phyloP scores from a whole-genome alignment of 139 green algal species.

The Tetradesmus lagerheimii region DNA sequence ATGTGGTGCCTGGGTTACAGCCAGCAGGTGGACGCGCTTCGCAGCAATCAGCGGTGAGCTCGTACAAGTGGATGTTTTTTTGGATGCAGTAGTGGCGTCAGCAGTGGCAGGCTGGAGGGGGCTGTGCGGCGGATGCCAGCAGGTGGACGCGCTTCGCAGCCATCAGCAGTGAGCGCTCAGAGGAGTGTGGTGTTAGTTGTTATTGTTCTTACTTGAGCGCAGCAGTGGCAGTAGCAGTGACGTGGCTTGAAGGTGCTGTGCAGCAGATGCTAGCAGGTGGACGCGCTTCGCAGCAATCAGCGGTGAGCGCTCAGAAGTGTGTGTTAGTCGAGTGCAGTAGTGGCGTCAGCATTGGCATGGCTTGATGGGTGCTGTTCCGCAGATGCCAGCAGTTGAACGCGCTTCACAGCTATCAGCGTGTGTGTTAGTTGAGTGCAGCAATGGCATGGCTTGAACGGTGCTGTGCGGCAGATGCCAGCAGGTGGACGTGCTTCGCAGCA shows the following conservation, averaged over 20 bases:
- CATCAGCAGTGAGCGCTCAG: slow-evolving; percentile 53
- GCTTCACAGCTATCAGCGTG: slow-evolving; percentile 73
- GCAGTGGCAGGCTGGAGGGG: neutral
- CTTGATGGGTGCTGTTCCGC: too few species aligned
- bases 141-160: slow-evolving; percentile 77
- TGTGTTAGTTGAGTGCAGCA: too few species aligned
- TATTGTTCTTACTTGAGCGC: too few species aligned
- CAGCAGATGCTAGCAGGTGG: slow-evolving; percentile 62
- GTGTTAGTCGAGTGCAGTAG: too few species aligned
- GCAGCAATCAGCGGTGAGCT: slow-evolving; percentile 60
- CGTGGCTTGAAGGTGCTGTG: neutral
- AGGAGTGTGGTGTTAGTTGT: too few species aligned
- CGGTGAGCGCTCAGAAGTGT: neutral
- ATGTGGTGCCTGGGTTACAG: neutral
- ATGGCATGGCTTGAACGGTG: neutral
- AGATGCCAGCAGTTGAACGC: slow-evolving; percentile 64
- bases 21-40: slow-evolving; percentile 72
- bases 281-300: slow-evolving; percentile 73
- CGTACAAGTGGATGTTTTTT: neutral
- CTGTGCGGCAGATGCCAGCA: slow-evolving; percentile 27
- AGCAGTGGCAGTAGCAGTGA: neutral
- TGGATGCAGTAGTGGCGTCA: too few species aligned
- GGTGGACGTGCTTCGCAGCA: slow-evolving; percentile 76
- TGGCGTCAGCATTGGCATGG: neutral
- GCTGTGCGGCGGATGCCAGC: neutral